Evolutionary conservation across 176 grass and related monocot genomes (phyloP).

Genomic region (Rhipidocladum racemiflorum): DNA sequence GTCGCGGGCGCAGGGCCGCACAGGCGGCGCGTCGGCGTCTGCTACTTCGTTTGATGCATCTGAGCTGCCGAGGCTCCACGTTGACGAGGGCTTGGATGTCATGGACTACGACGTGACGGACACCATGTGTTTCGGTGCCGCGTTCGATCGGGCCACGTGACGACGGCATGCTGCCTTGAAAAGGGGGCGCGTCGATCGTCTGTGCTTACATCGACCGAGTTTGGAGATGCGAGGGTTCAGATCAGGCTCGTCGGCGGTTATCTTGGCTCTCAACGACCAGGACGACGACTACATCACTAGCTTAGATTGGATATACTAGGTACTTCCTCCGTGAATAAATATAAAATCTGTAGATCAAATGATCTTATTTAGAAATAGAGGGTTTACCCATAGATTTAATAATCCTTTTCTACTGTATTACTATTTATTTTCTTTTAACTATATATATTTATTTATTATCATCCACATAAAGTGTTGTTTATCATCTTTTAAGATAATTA

Average conservation of each 20-base stretch:
- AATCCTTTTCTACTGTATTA: no score
- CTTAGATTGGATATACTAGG: background rate
- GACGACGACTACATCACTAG: background rate
- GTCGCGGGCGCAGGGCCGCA: background rate
- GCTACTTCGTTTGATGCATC: background rate
- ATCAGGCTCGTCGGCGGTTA: background rate
- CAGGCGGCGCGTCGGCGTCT: background rate
- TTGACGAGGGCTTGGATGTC: conserved; percentile 28
- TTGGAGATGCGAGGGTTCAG: background rate
- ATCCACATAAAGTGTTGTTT: no score
- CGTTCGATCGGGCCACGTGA: background rate
- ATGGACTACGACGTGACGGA: conserved; percentile 43
- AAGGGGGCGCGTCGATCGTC: background rate
- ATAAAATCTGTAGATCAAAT: no score
- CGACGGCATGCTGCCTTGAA: background rate
- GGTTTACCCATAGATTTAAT: no score
- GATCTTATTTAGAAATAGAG: no score
- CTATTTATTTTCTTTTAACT: no score
- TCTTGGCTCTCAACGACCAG: background rate
- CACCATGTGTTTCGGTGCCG: background rate
- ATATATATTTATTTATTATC: no score
- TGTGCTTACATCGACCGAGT: background rate
- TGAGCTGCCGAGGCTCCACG: background rate
- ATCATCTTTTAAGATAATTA: no score
- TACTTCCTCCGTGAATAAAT: no score